A percentile compares a stretch with the other conserved stretches of the same genome.
These are phyloP conservation scores for Salvia rosmarinus DNA, from an alignment of 257 asterid species.

Conservation along the genomic window DNA sequence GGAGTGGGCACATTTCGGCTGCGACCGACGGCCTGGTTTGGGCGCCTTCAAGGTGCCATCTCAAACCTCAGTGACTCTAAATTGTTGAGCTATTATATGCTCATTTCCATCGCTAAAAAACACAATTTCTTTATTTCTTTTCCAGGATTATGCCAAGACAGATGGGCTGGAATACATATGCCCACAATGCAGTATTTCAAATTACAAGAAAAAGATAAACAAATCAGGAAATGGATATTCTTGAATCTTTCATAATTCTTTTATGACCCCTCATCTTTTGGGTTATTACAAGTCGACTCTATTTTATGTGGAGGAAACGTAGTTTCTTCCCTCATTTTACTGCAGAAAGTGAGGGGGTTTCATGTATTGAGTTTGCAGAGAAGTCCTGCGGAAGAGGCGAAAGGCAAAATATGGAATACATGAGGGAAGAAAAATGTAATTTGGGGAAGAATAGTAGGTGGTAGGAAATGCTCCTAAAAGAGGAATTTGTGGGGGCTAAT, in stretches of 20 bases:
- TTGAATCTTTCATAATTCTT: conserved; percentile 37
- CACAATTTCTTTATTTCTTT: conserved; percentile 4
- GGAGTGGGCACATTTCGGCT: conserved; percentile 99
- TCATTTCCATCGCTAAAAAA: not conserved
- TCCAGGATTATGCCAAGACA: conserved; percentile 97
- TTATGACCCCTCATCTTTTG: conserved; percentile 23
- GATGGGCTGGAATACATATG: conserved; percentile 99
- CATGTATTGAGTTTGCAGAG: conserved; percentile 19
- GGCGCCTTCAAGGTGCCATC: conserved; percentile 89
- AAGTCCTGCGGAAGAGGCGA: conserved; percentile 26
- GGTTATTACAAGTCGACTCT: conserved; percentile 28
- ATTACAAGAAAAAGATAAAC: conserved; percentile 74
- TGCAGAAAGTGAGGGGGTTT: conserved; percentile 23
- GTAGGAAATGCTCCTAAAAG: conserved; percentile 39
- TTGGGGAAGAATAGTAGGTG: conserved; percentile 28
- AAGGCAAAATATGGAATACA: conserved; percentile 14
- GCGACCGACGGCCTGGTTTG: conserved; percentile 93
- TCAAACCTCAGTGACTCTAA: conserved; percentile 19
- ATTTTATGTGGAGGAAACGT: conserved; percentile 2
- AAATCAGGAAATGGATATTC: conserved; percentile 78
- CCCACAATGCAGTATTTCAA: conserved; percentile 93
- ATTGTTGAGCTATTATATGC: not conserved
- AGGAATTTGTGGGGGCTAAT: conserved; percentile 33
- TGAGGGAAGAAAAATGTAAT: conserved; percentile 36
- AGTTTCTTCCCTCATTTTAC: not conserved